Percentiles rank a stretch among this genome's conserved stretches.
Conservation (phyloP, 2,329 filamentous ascomycete genomes). For the Ampelomyces quisqualis region DNA sequence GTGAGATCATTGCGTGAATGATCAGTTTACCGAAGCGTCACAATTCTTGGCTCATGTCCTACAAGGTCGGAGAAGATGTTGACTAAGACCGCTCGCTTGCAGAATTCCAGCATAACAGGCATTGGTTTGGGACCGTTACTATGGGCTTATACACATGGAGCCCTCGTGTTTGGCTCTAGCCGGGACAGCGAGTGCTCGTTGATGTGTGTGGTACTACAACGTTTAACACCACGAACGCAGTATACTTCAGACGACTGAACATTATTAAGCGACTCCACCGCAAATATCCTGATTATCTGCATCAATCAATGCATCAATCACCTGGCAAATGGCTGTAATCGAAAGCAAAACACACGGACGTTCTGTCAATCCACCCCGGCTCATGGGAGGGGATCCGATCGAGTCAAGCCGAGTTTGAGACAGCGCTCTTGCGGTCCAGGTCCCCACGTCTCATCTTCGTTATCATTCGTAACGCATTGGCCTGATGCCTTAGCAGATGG, state of each 20-base stretch:
- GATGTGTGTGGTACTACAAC: not conserved
- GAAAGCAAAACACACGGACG: constrained; percentile 37
- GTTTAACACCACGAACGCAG: constrained; percentile 3
- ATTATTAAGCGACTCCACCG: constrained; percentile 19
- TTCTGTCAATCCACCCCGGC: constrained; percentile 34
- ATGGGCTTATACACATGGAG: constrained; percentile 7
- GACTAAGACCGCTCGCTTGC: constrained; percentile 5
- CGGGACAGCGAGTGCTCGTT: not conserved
- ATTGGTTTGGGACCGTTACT: not conserved
- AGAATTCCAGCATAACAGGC: constrained; percentile 1
- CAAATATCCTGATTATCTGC: constrained; percentile 25
- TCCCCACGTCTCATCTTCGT: constrained; percentile 44
- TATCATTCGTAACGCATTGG: constrained; percentile 42
- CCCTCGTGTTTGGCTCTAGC: constrained; percentile 3
- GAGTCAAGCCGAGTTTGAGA: constrained; percentile 42
- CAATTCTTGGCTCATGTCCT: constrained; percentile 15
- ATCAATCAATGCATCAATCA: constrained; percentile 24
- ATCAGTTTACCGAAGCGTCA: constrained; percentile 5
- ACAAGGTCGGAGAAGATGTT: constrained; percentile 10
- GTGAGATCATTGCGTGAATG: constrained; percentile 10
- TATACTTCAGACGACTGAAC: constrained; percentile 13
- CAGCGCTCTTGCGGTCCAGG: constrained; percentile 34
- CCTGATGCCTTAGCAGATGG: constrained; percentile 37
- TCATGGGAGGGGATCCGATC: constrained; percentile 43
- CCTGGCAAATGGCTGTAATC: constrained; percentile 37